Percentiles rank a stretch among this genome's conserved stretches.
Conservation (phyloP, 352 stramenopile genomes). For the Pythium rishiriense region DNA sequence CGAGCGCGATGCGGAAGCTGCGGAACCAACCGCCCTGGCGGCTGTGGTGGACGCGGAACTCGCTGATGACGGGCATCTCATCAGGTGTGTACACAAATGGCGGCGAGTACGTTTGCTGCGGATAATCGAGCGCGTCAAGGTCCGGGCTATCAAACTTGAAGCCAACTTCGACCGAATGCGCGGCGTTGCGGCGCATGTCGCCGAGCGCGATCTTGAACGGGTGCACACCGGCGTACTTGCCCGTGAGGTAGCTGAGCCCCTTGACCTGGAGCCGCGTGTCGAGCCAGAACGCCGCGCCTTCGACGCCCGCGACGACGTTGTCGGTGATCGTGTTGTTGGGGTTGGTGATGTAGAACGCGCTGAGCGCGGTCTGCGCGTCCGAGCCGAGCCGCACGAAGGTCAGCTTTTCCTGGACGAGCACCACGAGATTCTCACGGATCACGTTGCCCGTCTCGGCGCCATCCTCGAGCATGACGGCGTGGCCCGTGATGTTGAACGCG, state of each 20-base stretch:
- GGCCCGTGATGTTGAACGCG: slow-evolving; percentile 45
- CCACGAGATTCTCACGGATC: slow-evolving; percentile 52
- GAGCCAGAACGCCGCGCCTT: slow-evolving; percentile 52
- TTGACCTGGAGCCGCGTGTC: slow-evolving; percentile 39
- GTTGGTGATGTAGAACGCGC: slow-evolving; percentile 54
- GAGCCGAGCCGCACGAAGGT: slow-evolving; percentile 30
- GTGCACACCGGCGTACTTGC: slow-evolving; percentile 30
- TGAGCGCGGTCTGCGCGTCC: slow-evolving; percentile 26
- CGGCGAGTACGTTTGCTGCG: slow-evolving; percentile 32
- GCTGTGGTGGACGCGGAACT: slow-evolving; percentile 38
- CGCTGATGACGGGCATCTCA: slow-evolving; percentile 28
- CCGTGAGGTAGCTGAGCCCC: slow-evolving; percentile 28
- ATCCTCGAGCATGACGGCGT: slow-evolving; percentile 62
- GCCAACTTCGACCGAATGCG: slow-evolving; percentile 29
- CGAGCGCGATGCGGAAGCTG: slow-evolving; percentile 30
- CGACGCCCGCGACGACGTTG: slow-evolving; percentile 43
- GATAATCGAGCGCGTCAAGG: slow-evolving; percentile 29
- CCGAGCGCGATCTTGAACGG: slow-evolving; percentile 32
- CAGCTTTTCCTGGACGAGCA: slow-evolving; percentile 38
- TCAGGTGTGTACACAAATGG: slow-evolving; percentile 36
- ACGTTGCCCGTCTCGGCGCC: slow-evolving; percentile 56
- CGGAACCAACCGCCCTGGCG: slow-evolving; percentile 43
- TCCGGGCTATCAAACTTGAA: slow-evolving; percentile 40
- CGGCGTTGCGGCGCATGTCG: slow-evolving; percentile 31
- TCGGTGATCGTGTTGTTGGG: slow-evolving; percentile 46